phyloP scores from a whole-genome alignment of 176 grass and related monocot species.

The Oryza punctata region DNA sequence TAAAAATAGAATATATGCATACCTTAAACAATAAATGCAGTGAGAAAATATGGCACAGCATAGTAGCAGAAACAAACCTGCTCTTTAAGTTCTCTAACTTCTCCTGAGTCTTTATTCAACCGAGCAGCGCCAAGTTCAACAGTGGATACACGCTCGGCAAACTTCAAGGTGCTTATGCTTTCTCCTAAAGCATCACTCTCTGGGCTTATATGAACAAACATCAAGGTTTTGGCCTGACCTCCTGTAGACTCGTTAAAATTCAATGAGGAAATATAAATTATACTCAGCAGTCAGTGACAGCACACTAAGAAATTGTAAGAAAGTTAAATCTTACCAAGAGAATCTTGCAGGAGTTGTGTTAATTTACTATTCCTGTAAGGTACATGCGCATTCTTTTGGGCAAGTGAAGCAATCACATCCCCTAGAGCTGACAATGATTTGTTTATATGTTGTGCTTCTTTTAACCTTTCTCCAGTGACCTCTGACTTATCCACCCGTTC shows the following conservation, averaged over 20 bases:
- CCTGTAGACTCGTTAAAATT: constrained; percentile 49
- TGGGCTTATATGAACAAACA: constrained; percentile 99
- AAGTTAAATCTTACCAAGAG: constrained; percentile 71
- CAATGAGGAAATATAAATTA: constrained; percentile 25
- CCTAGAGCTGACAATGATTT: constrained; percentile 96
- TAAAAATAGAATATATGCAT: constrained; percentile 30
- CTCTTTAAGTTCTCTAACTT: constrained; percentile 87
- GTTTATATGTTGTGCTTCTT: constrained; percentile 99
- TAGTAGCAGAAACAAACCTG: constrained; percentile 62
- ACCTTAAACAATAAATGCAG: constrained; percentile 34
- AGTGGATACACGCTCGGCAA: constrained; percentile 95
- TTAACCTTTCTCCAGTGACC: constrained; percentile 89
- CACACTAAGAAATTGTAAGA: constrained; percentile 29
- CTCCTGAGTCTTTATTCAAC: constrained; percentile 92
- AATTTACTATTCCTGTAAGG: constrained; percentile 99
- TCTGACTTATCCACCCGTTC: constrained; percentile 98
- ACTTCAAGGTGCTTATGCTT: constrained; percentile 97
- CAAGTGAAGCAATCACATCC: constrained; percentile 96
- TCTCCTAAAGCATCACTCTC: constrained; percentile 90
- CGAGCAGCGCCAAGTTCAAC: constrained; percentile 97
- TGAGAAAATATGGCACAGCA: constrained; percentile 26
- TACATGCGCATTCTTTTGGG: constrained; percentile 85
- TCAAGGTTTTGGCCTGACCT: constrained; percentile 97
- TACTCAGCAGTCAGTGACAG: background rate
- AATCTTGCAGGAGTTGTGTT: constrained; percentile 98